phyloP scores from a whole-genome alignment of 169 alveolate species.

The Plasmodium vinckei region DNA sequence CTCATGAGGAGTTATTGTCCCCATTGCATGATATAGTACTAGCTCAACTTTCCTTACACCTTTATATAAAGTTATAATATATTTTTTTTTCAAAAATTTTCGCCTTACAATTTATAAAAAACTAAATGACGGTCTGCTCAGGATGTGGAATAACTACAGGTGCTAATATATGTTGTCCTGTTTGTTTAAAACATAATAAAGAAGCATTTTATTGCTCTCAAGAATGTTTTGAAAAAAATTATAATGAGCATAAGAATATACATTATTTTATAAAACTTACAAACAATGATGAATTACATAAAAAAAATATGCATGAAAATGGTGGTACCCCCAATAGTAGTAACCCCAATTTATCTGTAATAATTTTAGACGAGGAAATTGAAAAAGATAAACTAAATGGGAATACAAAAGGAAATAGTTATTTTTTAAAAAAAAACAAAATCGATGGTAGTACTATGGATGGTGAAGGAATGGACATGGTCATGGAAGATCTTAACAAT shows the following conservation, averaged over 20 bases:
- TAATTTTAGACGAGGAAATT: slow-evolving; percentile 20
- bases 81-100: too few relatives aligned
- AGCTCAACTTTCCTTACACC: too few relatives aligned
- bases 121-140: slow-evolving; percentile 62
- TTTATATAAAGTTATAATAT: too few relatives aligned
- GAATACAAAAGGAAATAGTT: too few relatives aligned
- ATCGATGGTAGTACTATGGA: too few relatives aligned
- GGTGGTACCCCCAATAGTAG: background rate
- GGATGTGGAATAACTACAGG: slow-evolving; percentile 68
- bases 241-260: slow-evolving; percentile 58
- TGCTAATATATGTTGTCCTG: slow-evolving; percentile 69
- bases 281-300: slow-evolving; percentile 42
- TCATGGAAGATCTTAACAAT: background rate
- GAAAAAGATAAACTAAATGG: background rate
- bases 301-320: slow-evolving; percentile 4
- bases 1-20: too few relatives aligned
- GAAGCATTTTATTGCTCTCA: slow-evolving; percentile 61
- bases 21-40: too few relatives aligned
- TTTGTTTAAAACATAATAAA: slow-evolving; percentile 59
- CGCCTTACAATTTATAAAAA: too few relatives aligned
- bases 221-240: slow-evolving; percentile 63
- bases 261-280: slow-evolving; percentile 50
- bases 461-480: too few relatives aligned
- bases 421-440: too few relatives aligned
- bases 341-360: slow-evolving; percentile 29